phyloP scores from a whole-genome alignment of 2,329 filamentous ascomycete genomes.

The Sarocladium strictum region DNA sequence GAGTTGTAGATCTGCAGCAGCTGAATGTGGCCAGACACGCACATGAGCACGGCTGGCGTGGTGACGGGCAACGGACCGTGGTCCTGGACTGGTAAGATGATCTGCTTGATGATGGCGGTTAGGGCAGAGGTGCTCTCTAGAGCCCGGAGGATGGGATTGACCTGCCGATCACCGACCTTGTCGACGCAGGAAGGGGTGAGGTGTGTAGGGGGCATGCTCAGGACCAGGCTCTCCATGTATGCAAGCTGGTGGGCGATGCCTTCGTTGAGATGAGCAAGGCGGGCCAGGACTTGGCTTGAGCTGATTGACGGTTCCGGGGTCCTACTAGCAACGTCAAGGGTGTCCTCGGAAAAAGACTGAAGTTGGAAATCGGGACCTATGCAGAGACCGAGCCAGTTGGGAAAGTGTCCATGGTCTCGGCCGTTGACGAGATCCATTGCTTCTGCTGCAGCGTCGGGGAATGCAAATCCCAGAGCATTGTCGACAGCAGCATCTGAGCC shows the following conservation, averaged over 20 bases:
- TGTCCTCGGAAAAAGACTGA: not conserved
- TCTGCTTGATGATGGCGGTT: slow-evolving; percentile 11
- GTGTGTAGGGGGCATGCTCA: slow-evolving; percentile 5
- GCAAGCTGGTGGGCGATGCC: slow-evolving; percentile 10
- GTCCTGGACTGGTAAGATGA: slow-evolving; percentile 12
- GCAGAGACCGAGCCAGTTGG: not conserved
- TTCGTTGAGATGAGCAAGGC: slow-evolving; percentile 12
- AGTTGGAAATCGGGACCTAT: slow-evolving; percentile 10
- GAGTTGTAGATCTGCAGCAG: slow-evolving; percentile 12
- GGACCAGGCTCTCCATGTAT: slow-evolving; percentile 1
- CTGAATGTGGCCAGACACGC: slow-evolving; percentile 12
- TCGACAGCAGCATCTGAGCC: slow-evolving; percentile 9
- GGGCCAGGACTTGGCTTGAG: slow-evolving; percentile 8
- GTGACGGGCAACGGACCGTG: slow-evolving; percentile 6
- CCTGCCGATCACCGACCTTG: not conserved
- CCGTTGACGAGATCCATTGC: not conserved
- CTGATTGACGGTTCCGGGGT: slow-evolving; percentile 7
- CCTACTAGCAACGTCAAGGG: slow-evolving; percentile 7
- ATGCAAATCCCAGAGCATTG: slow-evolving; percentile 7
- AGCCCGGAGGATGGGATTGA: slow-evolving; percentile 10
- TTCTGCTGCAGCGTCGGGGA: slow-evolving; percentile 1
- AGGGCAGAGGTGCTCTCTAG: slow-evolving; percentile 12
- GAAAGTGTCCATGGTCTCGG: not conserved
- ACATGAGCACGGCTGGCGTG: slow-evolving; percentile 12
- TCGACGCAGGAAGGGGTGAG: slow-evolving; percentile 10